Percentiles rank a stretch among this genome's conserved stretches.
phyloP scores from a whole-genome alignment of 257 asterid genomes.

The Solanum appendiculatum region DNA sequence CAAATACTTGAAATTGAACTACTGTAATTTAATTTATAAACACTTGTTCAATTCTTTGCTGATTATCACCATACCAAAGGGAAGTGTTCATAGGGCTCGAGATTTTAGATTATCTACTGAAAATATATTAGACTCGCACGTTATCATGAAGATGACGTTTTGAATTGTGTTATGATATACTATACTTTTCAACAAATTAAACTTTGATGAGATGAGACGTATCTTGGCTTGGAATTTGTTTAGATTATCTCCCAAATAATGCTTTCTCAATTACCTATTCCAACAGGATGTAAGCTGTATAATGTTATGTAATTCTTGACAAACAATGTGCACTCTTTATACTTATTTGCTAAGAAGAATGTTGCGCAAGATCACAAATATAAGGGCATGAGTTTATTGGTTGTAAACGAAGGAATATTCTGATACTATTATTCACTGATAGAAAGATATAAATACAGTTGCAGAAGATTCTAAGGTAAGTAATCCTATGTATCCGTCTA shows the following conservation, averaged over 20 bases:
- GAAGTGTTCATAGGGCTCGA: not conserved
- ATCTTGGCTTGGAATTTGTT: not conserved
- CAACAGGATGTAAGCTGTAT: not conserved
- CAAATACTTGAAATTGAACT: not conserved
- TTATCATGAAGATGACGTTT: not conserved
- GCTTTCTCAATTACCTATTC: not conserved
- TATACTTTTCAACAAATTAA: not conserved
- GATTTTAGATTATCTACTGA: not conserved
- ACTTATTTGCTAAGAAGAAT: not conserved
- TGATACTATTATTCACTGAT: not conserved
- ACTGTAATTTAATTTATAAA: not conserved
- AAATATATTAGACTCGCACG: not conserved
- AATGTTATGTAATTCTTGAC: not conserved
- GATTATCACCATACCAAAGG: not conserved
- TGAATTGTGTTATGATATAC: not conserved
- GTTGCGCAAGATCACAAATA: not conserved
- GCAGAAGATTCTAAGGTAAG: not conserved
- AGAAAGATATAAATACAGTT: not conserved
- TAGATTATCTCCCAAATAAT: not conserved
- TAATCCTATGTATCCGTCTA: no score
- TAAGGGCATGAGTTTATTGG: not conserved
- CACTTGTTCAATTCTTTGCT: not conserved
- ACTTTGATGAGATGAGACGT: not conserved
- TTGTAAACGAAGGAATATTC: not conserved
- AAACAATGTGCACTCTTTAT: not conserved